Percentiles rank a stretch among this genome's conserved stretches.
These are phyloP conservation scores for Sugiyamaella marilandica DNA, from an alignment of 805 yeast species.

Conservation along the genomic window DNA sequence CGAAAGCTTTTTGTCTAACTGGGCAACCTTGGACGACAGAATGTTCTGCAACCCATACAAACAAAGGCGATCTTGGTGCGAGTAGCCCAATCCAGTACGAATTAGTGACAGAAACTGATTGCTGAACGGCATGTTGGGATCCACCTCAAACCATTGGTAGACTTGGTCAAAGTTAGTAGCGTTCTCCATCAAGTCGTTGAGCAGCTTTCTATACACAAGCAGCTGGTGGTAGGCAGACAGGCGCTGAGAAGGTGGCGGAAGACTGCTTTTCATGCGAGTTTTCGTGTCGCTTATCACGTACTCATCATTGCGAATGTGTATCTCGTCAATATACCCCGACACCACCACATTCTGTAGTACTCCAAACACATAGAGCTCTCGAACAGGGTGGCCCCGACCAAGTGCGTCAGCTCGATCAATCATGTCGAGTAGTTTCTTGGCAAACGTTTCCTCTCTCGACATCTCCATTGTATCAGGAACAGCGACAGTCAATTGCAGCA, in stretches of 20 bases:
- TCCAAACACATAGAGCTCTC: conserved; percentile 32
- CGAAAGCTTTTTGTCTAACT: conserved; percentile 3
- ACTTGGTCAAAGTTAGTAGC: conserved; percentile 7
- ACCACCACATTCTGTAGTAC: conserved; percentile 15
- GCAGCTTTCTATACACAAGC: conserved; percentile 25
- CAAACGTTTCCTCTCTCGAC: conserved; percentile 17
- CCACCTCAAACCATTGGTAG: conserved; percentile 8
- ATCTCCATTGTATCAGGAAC: conserved; percentile 2
- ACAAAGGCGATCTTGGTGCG: no score
- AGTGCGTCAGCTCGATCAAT: conserved; percentile 9
- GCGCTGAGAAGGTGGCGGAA: conserved; percentile 20
- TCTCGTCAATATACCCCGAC: conserved; percentile 29
- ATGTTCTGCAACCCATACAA: background rate
- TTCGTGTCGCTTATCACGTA: conserved; percentile 29
- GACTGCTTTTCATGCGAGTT: conserved; percentile 16
- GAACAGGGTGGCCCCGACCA: conserved; percentile 8
- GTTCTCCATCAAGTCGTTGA: conserved; percentile 8
- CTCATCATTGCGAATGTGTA: conserved; percentile 12
- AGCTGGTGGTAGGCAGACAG: conserved; percentile 33
- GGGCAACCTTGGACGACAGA: background rate
- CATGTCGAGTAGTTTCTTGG: conserved; percentile 19
- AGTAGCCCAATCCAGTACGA: background rate
- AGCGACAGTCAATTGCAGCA: background rate
- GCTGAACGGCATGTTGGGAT: conserved; percentile 9
- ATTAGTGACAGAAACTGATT: background rate